Base-by-base conservation (phyloP, 164 flowering plant genomes). In the Umbellularia californica region DNA sequence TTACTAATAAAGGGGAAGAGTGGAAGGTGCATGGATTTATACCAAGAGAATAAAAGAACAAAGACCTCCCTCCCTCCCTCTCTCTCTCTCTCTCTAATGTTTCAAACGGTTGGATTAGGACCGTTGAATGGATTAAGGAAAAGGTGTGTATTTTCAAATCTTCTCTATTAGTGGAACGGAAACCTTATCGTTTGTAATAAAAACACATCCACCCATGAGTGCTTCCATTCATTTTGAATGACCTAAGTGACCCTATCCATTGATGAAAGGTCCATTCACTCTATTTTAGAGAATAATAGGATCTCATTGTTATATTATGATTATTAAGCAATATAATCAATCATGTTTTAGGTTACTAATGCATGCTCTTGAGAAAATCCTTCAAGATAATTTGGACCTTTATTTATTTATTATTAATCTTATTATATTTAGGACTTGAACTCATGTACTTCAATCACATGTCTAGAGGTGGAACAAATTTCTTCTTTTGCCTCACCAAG, bases 71-170 rank as follows among this genome's bases (percentile, higher is more conserved):
- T 30, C 25, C 1, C 25, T 25, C 25, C 1, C 28, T 11, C 22
- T 15, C 20, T 33, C 27, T 35, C 22, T 25, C 71, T 28, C 27
- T 23, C 55, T 69, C 27, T 41, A 12, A 20, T 10, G 1, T 22
- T 25, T 67, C n/a, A 27, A 51, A 55, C 50, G 25, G 24, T 71
- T 62, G 55, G 50, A 17, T 69, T 62, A 14, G 24, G 2, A 41
- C 47, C 47, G 47, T 24, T 24, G 50, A 22, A 68, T 17, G 27
- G 77, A 41, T 5, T 41, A 9, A 41, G 47, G 47, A 41, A 41
- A 73, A 55, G 68, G 35, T 22, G 47, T 15, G 67, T 33, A 58
- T 12, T 23, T 41, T 69, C 77, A 68, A 68, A 60, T 69, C 72
- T 51, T 23, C 5, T 22, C 5, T 17, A 3, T 7, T 9, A 23